phyloP scores from a whole-genome alignment of 345 rosid species.

The Syzygium aromaticum region DNA sequence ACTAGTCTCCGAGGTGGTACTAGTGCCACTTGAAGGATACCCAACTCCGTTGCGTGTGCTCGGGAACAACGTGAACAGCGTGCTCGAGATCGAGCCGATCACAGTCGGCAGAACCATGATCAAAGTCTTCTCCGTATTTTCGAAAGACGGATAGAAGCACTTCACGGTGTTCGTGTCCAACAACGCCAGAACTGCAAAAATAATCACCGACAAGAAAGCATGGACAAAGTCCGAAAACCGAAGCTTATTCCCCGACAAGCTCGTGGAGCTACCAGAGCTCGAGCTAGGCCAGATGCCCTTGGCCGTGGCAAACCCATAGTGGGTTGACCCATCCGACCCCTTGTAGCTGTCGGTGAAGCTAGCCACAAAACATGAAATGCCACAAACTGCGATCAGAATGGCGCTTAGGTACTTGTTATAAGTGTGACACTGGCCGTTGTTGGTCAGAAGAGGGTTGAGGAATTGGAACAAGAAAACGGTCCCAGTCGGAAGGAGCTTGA shows the following conservation, averaged over 20 bases:
- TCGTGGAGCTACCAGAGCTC: conserved; percentile 17
- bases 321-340: conserved; percentile 33
- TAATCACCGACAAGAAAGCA: conserved; percentile 31
- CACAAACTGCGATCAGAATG: conserved; percentile 52
- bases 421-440: conserved; percentile 53
- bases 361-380: conserved; percentile 48
- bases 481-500: conserved; percentile 84
- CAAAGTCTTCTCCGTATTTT: conserved; percentile 37
- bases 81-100: conserved; percentile 41
- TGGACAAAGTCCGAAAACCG: conserved; percentile 54
- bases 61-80: conserved; percentile 53
- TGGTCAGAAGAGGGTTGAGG: conserved; percentile 71
- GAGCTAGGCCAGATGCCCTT: conserved; percentile 55
- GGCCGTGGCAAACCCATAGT: conserved; percentile 49
- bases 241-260: conserved; percentile 39
- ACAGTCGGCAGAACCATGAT: conserved; percentile 57
- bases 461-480: conserved; percentile 66
- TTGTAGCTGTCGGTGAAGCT: conserved; percentile 71
- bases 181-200: conserved; percentile 46
- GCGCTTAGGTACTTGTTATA: conserved; percentile 41
- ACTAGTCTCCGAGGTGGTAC: background rate
- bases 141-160: conserved; percentile 65
- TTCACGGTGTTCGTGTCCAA: conserved; percentile 49
- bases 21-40: conserved; percentile 24
- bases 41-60: conserved; percentile 69